Evolutionary conservation across 169 alveolate species (phyloP), one percentile per base, ranked within the genome.

Genomic region (Plasmodium knowlesi): DNA sequence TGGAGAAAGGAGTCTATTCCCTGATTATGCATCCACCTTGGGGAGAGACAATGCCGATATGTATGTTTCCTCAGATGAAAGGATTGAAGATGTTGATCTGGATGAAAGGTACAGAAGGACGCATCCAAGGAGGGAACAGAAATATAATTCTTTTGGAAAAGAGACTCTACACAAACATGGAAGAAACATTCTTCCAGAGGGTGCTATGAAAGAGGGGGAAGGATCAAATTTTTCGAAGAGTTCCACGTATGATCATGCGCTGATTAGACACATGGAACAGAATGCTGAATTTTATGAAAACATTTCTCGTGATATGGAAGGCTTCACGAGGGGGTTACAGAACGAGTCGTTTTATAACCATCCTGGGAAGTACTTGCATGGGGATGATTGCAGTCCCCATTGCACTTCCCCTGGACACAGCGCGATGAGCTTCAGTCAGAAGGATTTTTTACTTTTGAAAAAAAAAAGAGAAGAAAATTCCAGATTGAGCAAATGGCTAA

Each of bases 401-500:
- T n/a, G n/a, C n/a, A n/a, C n/a, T 12, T 34, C n/a, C 19, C 19
- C 8, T 30, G 53, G 37, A 25, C 41, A 25, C 25, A 43, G 72
- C 8, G 82, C 41, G 43, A 76, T 25, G 1, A 41, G 8, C 72
- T 88, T 88, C 37, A 79, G 79, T 71, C 61, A 79, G 71, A 79
- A 39, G n/a, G 50, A 67, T 61, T 88, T 88, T 88, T 78, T 88
- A 57, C 50, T 72, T 10, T 88, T 88, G 67, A 88, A 88, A 88
- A 78, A 37, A 25, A 88, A 88, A 61, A 79, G 72, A 70, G 89
- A 79, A 67, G 83, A 53, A 22, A 54, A 76, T 78, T 32, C 71
- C n/a, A 54, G 94, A 71, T 16, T 88, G 37, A 32, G 41, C 43
- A 88, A 88, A 80, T 88, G 94, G 94, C 32, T 88, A 57, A 57